Percentiles rank a stretch among this genome's conserved stretches.
Conservation (phyloP, 2,329 filamentous ascomycete species). For the Juglanconis sp. region DNA sequence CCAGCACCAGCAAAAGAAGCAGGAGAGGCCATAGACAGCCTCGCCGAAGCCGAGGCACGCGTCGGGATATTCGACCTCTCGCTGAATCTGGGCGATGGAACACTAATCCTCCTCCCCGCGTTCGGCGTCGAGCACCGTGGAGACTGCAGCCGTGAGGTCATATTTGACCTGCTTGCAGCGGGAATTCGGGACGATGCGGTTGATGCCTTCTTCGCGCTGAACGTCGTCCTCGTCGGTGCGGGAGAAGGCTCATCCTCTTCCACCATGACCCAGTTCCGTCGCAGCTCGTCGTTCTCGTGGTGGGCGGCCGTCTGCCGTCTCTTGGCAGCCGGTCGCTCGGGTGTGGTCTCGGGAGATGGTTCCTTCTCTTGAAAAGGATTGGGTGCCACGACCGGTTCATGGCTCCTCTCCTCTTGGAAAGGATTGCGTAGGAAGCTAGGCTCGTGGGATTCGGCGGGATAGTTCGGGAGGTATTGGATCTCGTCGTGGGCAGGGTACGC, state of each 20-base stretch:
- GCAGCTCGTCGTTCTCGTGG: constrained; percentile 53
- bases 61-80: constrained; percentile 30
- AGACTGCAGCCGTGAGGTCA: constrained; percentile 9
- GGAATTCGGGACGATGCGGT: constrained; percentile 10
- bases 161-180: background rate
- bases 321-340: constrained; percentile 46
- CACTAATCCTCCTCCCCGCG: constrained; percentile 5
- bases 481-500: background rate
- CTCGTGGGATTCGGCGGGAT: constrained; percentile 3
- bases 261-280: constrained; percentile 71
- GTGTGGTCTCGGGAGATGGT: constrained; percentile 36
- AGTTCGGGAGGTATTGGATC: background rate
- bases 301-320: constrained; percentile 43
- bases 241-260: constrained; percentile 28
- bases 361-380: constrained; percentile 17
- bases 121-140: constrained; percentile 7
- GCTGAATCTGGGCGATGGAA: constrained; percentile 7
- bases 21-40: constrained; percentile 35
- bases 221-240: constrained; percentile 17
- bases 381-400: background rate
- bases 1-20: constrained; percentile 29
- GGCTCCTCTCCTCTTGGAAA: constrained; percentile 1
- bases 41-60: constrained; percentile 29
- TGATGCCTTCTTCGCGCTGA: constrained; percentile 15
- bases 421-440: background rate